phyloP scores from a whole-genome alignment of 78 protist species.

The Reticulomyxa filosa region DNA sequence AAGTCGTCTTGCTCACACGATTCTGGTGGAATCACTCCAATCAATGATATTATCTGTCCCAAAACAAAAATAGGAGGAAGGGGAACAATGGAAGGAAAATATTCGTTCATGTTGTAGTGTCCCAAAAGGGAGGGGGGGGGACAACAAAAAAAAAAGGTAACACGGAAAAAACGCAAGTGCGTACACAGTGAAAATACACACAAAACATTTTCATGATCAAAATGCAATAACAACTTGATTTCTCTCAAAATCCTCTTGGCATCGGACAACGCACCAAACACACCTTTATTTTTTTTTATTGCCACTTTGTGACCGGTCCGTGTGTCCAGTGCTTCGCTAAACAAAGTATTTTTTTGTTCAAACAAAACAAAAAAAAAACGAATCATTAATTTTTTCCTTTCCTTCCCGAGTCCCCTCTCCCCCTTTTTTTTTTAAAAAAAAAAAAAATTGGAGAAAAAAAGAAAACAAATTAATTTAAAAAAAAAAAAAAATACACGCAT shows the following conservation, averaged over 20 bases:
- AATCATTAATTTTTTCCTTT: no score
- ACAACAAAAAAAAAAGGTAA: neutral
- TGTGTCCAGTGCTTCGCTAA: neutral
- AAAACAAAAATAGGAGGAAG: neutral
- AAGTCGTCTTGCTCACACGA: no score
- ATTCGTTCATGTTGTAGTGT: neutral
- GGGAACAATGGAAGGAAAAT: neutral
- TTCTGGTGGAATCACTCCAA: slow-evolving; percentile 25
- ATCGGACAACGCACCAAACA: slow-evolving; percentile 60
- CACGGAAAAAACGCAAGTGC: neutral
- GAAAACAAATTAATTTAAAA: no score
- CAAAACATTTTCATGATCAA: slow-evolving; percentile 50
- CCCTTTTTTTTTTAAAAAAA: no score
- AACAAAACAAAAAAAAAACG: no score
- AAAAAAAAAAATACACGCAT: no score
- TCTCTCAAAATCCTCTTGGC: slow-evolving; percentile 77
- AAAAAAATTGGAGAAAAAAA: no score
- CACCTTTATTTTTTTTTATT: slow-evolving; percentile 62
- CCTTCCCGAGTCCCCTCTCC: no score
- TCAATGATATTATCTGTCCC: neutral
- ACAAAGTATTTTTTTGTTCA: no score
- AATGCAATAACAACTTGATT: slow-evolving; percentile 36
- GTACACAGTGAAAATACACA: neutral
- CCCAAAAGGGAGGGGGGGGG: neutral
- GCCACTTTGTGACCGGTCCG: slow-evolving; percentile 41